Evolutionary conservation across 1,284 basidiomycete genomes (phyloP), one percentile per base, ranked within the genome.

Genomic region (Leccinum solheimii): DNA sequence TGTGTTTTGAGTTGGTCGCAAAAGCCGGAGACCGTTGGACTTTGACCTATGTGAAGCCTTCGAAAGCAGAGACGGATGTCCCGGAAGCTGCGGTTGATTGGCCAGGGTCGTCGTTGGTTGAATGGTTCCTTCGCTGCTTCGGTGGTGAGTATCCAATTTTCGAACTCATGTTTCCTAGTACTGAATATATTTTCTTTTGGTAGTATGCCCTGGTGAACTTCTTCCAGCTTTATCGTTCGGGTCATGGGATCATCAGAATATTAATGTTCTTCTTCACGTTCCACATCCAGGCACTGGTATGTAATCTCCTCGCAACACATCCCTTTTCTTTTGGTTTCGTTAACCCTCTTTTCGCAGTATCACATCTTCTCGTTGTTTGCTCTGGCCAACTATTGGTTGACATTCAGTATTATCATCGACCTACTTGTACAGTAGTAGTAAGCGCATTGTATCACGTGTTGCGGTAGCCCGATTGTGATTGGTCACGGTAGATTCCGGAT

Each of bases 101-200:
- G 94, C 64, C 97, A 99, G 77, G 92, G 94, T 75, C 92, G 94
- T 75, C 89, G 95, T 67, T 97, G 94, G 97, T 76, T 98, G 69
- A 99, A 99, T 72, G 97, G 97, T 63, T 97, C 94, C 11, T 98
- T 98, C 71, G 96, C 96, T 40, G 97, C 96, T 9, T 95, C 94
- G 3, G 91, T 98, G 61, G 91, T 92, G 75, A 73, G 88, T 84
- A 16, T 45, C 4, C 7, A 11, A 36, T 36, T 59, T 30, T 2
- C 14, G 16, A n/a, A 32, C 8, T 3, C 16, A 6, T 23, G 13
- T 49, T 27, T 27, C 7, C 26, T 32, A 13, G 49, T 40, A 36
- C 19, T 53, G 19, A 21, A n/a, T 52, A 21, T 52, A 21, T 61
- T 9, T 32, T 51, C 11, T n/a, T 63, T 59, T 30, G 58, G 5